These are phyloP conservation scores for Annulohypoxylon stygium DNA, from an alignment of 495 filamentous ascomycete species.

Conservation along the genomic window DNA sequence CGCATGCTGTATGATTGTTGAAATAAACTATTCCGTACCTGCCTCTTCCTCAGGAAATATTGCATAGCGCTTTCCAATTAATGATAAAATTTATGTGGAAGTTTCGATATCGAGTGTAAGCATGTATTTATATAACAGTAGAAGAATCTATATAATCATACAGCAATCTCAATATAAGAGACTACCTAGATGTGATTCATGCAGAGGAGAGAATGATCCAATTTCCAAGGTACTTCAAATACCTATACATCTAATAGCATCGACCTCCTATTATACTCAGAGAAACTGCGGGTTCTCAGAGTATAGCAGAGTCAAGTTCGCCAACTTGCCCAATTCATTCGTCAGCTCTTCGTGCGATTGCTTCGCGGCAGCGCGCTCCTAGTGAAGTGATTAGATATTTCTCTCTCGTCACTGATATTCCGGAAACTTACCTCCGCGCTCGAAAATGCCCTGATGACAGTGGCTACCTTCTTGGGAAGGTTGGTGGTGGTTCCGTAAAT, in stretches of 20 bases:
- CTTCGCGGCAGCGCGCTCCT: slow-evolving; percentile 32
- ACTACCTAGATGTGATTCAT: not conserved
- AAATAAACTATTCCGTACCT: not conserved
- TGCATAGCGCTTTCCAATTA: not conserved
- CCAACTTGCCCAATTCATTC: slow-evolving; percentile 15
- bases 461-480: slow-evolving; percentile 32
- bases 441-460: slow-evolving; percentile 18
- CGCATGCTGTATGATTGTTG: not conserved
- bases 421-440: slow-evolving; percentile 29
- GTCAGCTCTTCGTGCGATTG: slow-evolving; percentile 19
- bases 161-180: not conserved
- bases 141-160: not conserved
- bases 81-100: not conserved
- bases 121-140: not conserved
- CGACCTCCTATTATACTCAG: not conserved
- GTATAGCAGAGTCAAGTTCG: slow-evolving; percentile 27
- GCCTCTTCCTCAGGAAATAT: not conserved
- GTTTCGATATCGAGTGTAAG: not conserved
- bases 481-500: slow-evolving; percentile 37
- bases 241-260: not conserved
- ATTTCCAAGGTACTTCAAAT: not conserved
- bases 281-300: slow-evolving; percentile 24
- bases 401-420: not conserved
- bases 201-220: not conserved
- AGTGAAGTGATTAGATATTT: not conserved